Evolutionary conservation across 805 yeast species (phyloP).

Genomic region (Cyberlindnera subsufficiens): DNA sequence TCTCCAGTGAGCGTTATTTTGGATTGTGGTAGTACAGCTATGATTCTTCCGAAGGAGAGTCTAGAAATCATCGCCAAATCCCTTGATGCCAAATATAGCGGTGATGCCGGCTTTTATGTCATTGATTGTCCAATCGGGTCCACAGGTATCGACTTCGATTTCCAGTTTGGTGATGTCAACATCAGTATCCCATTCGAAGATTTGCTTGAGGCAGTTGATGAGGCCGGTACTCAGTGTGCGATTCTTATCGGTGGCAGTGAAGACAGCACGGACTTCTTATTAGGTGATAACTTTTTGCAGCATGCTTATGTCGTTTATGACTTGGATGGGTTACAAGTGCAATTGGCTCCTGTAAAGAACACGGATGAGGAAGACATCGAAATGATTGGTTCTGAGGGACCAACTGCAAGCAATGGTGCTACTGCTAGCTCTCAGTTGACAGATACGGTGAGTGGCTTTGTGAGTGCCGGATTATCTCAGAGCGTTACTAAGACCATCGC

Average conservation of each 20-base stretch:
- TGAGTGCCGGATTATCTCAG: neutral
- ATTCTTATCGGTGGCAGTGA: slow-evolving; percentile 18
- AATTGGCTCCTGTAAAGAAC: slow-evolving; percentile 37
- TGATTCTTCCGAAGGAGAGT: slow-evolving; percentile 34
- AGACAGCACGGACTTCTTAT: slow-evolving; percentile 29
- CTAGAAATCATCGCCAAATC: neutral
- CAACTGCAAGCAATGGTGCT: neutral
- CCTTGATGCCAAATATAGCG: neutral
- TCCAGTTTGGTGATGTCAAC: neutral
- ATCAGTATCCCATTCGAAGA: slow-evolving; percentile 3
- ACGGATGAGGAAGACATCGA: slow-evolving; percentile 1
- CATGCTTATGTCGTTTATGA: slow-evolving; percentile 65
- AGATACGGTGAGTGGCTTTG: neutral
- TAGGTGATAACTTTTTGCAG: slow-evolving; percentile 65
- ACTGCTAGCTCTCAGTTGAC: neutral
- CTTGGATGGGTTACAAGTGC: slow-evolving; percentile 48
- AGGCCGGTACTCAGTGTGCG: slow-evolving; percentile 1
- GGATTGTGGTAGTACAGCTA: slow-evolving; percentile 55
- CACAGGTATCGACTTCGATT: neutral
- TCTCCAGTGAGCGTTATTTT: slow-evolving; percentile 25
- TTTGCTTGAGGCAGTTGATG: neutral
- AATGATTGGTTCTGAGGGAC: neutral
- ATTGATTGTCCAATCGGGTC: slow-evolving; percentile 1
- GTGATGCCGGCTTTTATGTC: neutral
- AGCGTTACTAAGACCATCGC: neutral